These are phyloP conservation scores for Fraxinus paxiana DNA, from an alignment of 305 asterid species.

Conservation along the genomic window DNA sequence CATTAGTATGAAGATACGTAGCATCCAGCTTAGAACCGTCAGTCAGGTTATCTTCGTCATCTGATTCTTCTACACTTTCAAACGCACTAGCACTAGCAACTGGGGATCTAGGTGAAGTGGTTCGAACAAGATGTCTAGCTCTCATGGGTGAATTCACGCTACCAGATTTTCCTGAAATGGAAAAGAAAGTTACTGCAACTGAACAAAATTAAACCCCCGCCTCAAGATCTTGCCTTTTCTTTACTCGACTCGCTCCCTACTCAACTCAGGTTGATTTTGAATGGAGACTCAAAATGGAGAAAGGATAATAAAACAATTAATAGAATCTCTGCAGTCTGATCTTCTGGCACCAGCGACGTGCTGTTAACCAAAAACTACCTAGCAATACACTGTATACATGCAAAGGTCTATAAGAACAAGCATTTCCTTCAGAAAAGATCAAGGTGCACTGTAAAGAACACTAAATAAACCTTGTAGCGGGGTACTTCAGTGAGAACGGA, in stretches of 20 bases:
- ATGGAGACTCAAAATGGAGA: not conserved
- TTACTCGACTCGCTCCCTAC: not conserved
- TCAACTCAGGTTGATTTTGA: not conserved
- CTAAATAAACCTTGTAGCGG: not conserved
- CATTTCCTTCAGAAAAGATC: not conserved
- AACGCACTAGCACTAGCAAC: constrained; percentile 88
- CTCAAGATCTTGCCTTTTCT: not conserved
- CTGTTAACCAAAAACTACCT: constrained; percentile 11
- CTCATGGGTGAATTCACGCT: constrained; percentile 41
- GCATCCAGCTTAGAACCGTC: constrained; percentile 52
- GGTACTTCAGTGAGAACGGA: not conserved
- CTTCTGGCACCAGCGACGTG: not conserved
- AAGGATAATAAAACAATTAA: not conserved
- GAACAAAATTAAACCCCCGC: not conserved
- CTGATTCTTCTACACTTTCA: constrained; percentile 89
- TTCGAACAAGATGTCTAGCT: constrained; percentile 53
- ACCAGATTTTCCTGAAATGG: constrained; percentile 37
- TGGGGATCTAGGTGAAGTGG: constrained; percentile 91
- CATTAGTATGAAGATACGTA: constrained; percentile 64
- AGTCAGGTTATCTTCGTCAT: constrained; percentile 70
- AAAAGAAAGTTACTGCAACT: constrained; percentile 6
- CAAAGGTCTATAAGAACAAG: not conserved
- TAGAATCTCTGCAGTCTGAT: not conserved
- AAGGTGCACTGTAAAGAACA: not conserved
- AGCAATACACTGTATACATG: constrained; percentile 8